Evolutionary conservation across 2,329 filamentous ascomycete genomes (phyloP).

Genomic region (Pestalotiopsis sp.): DNA sequence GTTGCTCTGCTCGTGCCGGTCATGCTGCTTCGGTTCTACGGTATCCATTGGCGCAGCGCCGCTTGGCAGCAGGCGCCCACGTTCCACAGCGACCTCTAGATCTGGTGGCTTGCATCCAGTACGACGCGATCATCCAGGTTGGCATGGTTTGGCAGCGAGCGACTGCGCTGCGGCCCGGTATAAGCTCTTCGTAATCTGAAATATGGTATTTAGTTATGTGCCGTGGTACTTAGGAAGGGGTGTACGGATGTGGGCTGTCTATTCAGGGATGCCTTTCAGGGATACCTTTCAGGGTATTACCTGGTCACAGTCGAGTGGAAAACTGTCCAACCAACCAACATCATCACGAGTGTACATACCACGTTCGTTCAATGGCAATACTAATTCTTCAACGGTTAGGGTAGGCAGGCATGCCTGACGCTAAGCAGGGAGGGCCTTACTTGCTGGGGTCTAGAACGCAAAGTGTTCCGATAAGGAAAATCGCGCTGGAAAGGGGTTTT

Average conservation of each 20-base stretch:
- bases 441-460: not conserved
- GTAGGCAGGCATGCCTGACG: not conserved
- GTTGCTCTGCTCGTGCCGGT: slow-evolving; percentile 25
- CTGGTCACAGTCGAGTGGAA: not conserved
- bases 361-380: not conserved
- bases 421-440: not conserved
- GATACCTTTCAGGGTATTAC: not conserved
- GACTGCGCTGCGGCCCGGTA: no score
- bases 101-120: no score
- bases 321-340: not conserved
- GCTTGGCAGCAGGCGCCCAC: slow-evolving; percentile 22
- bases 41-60: slow-evolving; percentile 20
- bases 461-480: not conserved
- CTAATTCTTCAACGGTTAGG: not conserved
- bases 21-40: slow-evolving; percentile 23
- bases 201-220: no score
- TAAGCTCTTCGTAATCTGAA: no score
- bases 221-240: not conserved
- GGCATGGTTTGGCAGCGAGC: no score
- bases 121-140: no score
- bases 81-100: slow-evolving; percentile 15
- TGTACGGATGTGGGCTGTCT: not conserved
- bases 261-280: not conserved
- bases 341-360: not conserved
- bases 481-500: not conserved